A percentile compares a stretch with the other conserved stretches of the same genome.
phyloP scores from a whole-genome alignment of 75 land plant genomes.

The Pinus tabuliformis region DNA sequence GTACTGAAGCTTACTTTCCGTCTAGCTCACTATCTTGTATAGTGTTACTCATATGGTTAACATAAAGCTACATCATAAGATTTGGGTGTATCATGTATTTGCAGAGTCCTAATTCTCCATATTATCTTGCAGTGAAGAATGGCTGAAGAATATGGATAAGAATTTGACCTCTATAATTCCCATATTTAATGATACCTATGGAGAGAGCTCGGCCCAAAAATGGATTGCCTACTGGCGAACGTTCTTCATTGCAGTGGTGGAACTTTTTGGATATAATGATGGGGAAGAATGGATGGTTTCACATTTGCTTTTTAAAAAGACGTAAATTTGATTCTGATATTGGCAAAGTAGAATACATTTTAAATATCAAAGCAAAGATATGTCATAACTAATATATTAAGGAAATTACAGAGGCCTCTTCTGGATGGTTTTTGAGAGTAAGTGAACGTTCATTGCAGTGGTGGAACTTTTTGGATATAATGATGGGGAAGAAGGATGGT shows the following conservation, averaged over 20 bases:
- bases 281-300: slow-evolving; percentile 98
- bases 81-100: not conserved
- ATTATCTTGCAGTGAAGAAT: slow-evolving; percentile 72
- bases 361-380: not conserved
- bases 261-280: slow-evolving; percentile 84
- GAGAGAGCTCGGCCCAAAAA: slow-evolving; percentile 67
- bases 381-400: not conserved
- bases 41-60: slow-evolving; percentile 3
- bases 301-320: slow-evolving; percentile 80
- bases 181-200: slow-evolving; percentile 81
- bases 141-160: slow-evolving; percentile 91
- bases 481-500: slow-evolving; percentile 98
- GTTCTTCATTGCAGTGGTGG: slow-evolving; percentile 93
- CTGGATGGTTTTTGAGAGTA: no score
- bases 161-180: slow-evolving; percentile 56
- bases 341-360: not conserved
- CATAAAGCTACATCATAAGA: not conserved
- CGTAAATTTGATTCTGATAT: slow-evolving; percentile 12
- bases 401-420: not conserved
- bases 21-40: not conserved
- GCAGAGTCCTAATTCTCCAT: not conserved
- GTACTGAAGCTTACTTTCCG: slow-evolving; percentile 25
- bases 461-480: slow-evolving; percentile 90
- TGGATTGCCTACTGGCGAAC: slow-evolving; percentile 97
- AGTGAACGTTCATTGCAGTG: slow-evolving; percentile 65